Evolutionary conservation across 257 asterid species (phyloP), one percentile per base, ranked within the genome.

Genomic region (Ehretia macrophylla): DNA sequence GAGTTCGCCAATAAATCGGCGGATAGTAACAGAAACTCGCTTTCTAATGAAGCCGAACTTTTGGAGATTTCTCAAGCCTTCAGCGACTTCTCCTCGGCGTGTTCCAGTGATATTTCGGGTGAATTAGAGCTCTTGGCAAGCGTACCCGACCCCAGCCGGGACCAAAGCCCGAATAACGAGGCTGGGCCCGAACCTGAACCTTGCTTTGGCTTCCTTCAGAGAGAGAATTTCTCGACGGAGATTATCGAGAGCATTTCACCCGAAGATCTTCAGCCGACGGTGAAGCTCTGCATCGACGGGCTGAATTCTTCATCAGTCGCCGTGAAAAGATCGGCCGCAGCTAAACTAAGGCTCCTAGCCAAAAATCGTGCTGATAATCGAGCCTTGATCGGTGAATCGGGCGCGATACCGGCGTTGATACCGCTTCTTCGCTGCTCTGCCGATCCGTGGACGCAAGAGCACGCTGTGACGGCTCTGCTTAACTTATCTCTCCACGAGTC

Each of bases 251-350:
- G 79, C 66, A 87, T 87, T 60, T 83, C 94, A 12, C 95, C 97
- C 38, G 97, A 90, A 54, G 96, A 90, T 49, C 95, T 90, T 18
- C 90, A 85, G 35, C 96, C 96, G 44, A 81, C 97, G 1, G 97
- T 90, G 44, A 83, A 90, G 27, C 81, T 90, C 21, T 90, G 97
- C 40, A 76, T 90, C 14, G 96, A 87, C 54, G 81, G 88, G 0
- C 65, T 90, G 50, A 78, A 76, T 39, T 90, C 95, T 1, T 21
- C 85, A 0, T 90, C 96, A 1, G 54, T 73, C 16, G 93, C 92
- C 0, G 86, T 87, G 58, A 83, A 78, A 60, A 76, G 96, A 55
- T 87, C 95, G 8, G 97, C 97, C 3, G 96, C 97, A 19, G 97
- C 95, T 10, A 90, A 90, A 22, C 58, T 90, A 17, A 73, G 97